Conservation (phyloP, 208 protist species). For the Leishmania guyanensis region DNA sequence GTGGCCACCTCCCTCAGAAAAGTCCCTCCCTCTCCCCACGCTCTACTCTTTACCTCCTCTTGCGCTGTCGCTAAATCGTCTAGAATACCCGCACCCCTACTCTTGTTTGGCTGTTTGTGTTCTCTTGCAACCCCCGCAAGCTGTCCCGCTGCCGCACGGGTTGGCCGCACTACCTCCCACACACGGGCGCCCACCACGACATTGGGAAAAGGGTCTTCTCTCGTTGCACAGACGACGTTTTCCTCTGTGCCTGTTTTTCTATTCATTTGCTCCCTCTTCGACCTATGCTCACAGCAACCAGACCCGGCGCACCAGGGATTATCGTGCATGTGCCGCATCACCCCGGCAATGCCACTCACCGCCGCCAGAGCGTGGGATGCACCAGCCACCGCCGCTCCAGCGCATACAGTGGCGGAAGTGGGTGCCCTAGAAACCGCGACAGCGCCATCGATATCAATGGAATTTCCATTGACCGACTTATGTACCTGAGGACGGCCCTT, state of each 20-base stretch:
- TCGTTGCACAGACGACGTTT: not conserved
- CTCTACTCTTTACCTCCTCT: not conserved
- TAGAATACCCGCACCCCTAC: not conserved
- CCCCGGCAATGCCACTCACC: not conserved
- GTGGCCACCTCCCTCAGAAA: not conserved
- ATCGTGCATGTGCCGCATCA: not conserved
- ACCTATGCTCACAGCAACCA: conserved; percentile 5
- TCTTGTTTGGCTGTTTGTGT: not conserved
- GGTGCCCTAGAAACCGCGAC: conserved; percentile 1
- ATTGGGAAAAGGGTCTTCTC: not conserved
- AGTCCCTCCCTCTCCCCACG: not conserved
- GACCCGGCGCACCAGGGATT: conserved; percentile 2
- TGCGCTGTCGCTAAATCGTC: not conserved
- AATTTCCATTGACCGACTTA: conserved; percentile 65
- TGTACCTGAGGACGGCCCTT: conserved; percentile 86
- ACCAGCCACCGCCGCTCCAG: conserved; percentile 13
- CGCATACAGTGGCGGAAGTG: not conserved
- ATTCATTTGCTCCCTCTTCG: not conserved
- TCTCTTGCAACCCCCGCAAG: not conserved
- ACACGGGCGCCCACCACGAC: not conserved
- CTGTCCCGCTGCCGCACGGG: not conserved
- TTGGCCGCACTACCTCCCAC: not conserved
- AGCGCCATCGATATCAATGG: conserved; percentile 21
- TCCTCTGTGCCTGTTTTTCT: not conserved
- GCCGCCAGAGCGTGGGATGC: conserved; percentile 21